These are phyloP conservation scores for Heliamphora pulchella DNA, from an alignment of 179 eudicot genomes.

Conservation along the genomic window DNA sequence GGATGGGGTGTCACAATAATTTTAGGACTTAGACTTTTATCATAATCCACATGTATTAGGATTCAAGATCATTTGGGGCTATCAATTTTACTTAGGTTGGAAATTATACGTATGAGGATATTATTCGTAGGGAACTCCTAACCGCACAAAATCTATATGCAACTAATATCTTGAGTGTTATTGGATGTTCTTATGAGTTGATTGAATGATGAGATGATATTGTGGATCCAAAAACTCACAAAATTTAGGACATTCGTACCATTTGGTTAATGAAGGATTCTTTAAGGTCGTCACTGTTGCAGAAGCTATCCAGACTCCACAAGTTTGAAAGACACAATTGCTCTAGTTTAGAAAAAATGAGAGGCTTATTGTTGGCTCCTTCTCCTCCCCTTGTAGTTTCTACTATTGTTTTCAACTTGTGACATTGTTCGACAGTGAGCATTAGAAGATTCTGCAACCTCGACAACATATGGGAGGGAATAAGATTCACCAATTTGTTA, in stretches of 20 bases:
- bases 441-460: not conserved
- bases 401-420: too few species aligned
- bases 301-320: not conserved
- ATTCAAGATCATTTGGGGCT: too few species aligned
- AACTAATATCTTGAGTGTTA: too few species aligned
- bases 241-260: not conserved
- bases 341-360: not conserved
- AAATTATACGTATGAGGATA: too few species aligned
- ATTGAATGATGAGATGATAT: not conserved
- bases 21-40: too few species aligned
- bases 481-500: not conserved
- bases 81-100: too few species aligned
- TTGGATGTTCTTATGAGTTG: not conserved
- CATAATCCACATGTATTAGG: too few species aligned
- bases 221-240: not conserved
- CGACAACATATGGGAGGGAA: not conserved
- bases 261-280: not conserved
- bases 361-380: not conserved
- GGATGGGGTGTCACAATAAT: too few species aligned
- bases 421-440: rapidly evolving
- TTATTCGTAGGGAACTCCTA: too few species aligned
- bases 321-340: rapidly evolving
- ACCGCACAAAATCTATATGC: too few species aligned
- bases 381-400: not conserved
- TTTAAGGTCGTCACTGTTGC: not conserved